Base-by-base conservation (phyloP, 140 eudicot species). In the Senecio squalidus region DNA sequence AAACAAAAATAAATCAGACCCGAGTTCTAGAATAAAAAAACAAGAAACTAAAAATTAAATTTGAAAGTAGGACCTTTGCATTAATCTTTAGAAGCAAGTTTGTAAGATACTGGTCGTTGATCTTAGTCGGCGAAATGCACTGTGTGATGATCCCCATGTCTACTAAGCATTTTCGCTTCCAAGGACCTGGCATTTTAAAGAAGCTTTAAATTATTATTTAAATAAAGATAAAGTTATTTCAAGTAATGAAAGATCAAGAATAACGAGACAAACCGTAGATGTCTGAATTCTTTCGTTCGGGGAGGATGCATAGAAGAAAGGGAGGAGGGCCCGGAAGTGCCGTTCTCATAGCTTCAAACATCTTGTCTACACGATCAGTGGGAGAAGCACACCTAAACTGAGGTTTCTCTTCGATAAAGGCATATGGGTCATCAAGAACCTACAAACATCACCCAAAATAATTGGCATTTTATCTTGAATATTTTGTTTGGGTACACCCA, bases 41-140 rank as follows among this genome's bases (percentile, higher is more conserved):
- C 13, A 18, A 29, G 14, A 26, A 15, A 9, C 13, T 24, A 21
- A 10, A 60, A 13, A 6, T 6, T 3, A 2, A 3, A 7, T 47
- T 24, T 26, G 4, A 57, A 54, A 20, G 38, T 4, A 26, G 33
- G 57, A 83, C 86, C 80, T 81, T 88, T 0, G 84, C 88, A 63
- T 88, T 88, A 27, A 88, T 78, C 67, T 88, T 88, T 23, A 88
- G 48, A 16, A 88, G 80, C n/a, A 81, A 45, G 56, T 84, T 81
- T 0, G 81, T 76, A 5, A 85, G 57, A 58, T 82, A 85, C 23
- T 63, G 86, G 20, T 85, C 91, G 8, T 85, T 81, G 30, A 85
- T 74, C 48, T 52, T 79, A 2, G 25, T 45, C 0, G 78, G 85
- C 14, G 91, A 81, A 20, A 86, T 60, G 76, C 95, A 86, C 40